phyloP scores from a whole-genome alignment of 129 eudicot genomes.

The Silybum marianum region DNA sequence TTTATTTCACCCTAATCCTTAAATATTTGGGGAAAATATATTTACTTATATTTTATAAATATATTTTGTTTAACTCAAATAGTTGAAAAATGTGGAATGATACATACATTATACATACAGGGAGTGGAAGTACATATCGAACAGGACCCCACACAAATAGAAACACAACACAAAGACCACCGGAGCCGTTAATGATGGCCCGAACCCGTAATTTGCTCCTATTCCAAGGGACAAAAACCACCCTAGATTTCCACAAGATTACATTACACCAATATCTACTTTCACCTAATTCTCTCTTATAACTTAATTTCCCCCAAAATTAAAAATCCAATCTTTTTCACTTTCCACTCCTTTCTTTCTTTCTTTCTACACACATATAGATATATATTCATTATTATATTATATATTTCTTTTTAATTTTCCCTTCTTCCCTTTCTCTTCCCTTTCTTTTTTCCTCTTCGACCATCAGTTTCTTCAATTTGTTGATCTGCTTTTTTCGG shows the following conservation, averaged over 20 bases:
- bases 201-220: constrained; percentile 25
- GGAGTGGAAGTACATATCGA: constrained; percentile 18
- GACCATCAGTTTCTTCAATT: constrained; percentile 65
- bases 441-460: constrained; percentile 37
- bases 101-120: no score
- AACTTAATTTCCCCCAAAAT: constrained; percentile 8
- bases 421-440: background rate
- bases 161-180: constrained; percentile 22
- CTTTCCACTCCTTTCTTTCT: constrained; percentile 18
- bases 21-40: no score
- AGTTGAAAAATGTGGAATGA: no score
- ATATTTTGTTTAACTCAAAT: no score
- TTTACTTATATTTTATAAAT: no score
- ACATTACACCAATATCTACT: constrained; percentile 20
- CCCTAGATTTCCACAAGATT: constrained; percentile 23
- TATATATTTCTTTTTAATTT: background rate
- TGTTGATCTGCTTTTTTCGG: constrained; percentile 69
- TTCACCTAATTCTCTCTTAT: constrained; percentile 46
- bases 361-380: constrained; percentile 24
- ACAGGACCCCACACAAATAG: constrained; percentile 24
- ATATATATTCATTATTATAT: constrained; percentile 18
- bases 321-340: constrained; percentile 31
- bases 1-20: no score
- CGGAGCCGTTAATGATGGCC: constrained; percentile 29
- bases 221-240: constrained; percentile 19